Percentiles rank a stretch among this genome's conserved stretches.
Evolutionary conservation across 2,329 filamentous ascomycete genomes (phyloP).

Genomic region (Colletotrichum tropicale): DNA sequence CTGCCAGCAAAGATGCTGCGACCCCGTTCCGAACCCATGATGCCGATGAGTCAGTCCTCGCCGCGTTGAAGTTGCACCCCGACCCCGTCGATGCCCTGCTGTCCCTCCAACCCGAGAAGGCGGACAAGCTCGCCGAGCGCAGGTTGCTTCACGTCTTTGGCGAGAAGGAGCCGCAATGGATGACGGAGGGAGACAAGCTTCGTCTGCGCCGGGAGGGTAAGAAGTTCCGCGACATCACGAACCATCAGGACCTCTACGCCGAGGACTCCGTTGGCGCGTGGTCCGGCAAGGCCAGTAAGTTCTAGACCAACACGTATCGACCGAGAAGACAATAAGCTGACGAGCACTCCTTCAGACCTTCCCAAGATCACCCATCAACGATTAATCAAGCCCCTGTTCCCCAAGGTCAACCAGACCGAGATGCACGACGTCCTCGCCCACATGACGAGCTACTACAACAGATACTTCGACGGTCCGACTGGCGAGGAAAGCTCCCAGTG

Average conservation of each 20-base stretch:
- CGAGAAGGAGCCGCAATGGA: slow-evolving; percentile 66
- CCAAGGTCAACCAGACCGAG: slow-evolving; percentile 63
- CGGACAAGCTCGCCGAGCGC: slow-evolving; percentile 39
- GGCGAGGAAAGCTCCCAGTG: slow-evolving; percentile 36
- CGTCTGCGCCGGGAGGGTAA: slow-evolving; percentile 66
- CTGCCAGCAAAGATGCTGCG: background rate
- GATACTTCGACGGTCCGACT: slow-evolving; percentile 52
- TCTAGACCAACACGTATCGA: accelerated
- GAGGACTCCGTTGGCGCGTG: slow-evolving; percentile 24
- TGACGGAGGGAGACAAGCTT: slow-evolving; percentile 78
- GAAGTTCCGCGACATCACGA: slow-evolving; percentile 77
- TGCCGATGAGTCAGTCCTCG: slow-evolving; percentile 26
- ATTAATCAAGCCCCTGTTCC: slow-evolving; percentile 60
- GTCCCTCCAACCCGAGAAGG: slow-evolving; percentile 28
- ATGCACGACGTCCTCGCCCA: slow-evolving; percentile 69
- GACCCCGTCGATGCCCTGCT: slow-evolving; percentile 34
- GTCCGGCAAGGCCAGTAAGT: slow-evolving; percentile 34
- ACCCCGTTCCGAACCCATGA: background rate
- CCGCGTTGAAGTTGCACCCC: slow-evolving; percentile 26
- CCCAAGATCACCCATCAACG: slow-evolving; percentile 51
- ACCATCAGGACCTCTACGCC: slow-evolving; percentile 55
- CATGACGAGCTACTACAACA: slow-evolving; percentile 64
- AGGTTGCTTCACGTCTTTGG: slow-evolving; percentile 69
- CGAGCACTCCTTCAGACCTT: slow-evolving; percentile 26
- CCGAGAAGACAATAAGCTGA: background rate